These are phyloP conservation scores for Diospyros kaki DNA, from an alignment of 148 eudicot species.

Conservation along the genomic window DNA sequence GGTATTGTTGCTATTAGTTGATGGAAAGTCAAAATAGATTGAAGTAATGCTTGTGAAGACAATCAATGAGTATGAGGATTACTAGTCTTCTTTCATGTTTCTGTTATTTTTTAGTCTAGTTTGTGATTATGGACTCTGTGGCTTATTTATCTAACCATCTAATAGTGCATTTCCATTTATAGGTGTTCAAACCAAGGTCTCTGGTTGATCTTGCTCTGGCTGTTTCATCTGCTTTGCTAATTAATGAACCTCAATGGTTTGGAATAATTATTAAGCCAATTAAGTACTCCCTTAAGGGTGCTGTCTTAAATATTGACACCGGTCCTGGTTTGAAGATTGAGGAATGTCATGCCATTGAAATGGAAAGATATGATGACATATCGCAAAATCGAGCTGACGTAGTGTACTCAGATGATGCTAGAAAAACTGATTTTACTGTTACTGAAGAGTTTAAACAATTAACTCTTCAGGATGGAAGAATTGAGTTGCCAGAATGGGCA, in stretches of 20 bases:
- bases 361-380: constrained; percentile 45
- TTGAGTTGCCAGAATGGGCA: constrained; percentile 88
- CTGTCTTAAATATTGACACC: constrained; percentile 76
- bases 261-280: constrained; percentile 90
- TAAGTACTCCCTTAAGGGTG: constrained; percentile 82
- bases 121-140: constrained; percentile 2
- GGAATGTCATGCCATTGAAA: constrained; percentile 63
- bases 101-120: constrained; percentile 1
- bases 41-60: background rate
- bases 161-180: constrained; percentile 6
- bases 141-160: background rate
- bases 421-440: constrained; percentile 23
- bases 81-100: background rate
- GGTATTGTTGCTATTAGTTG: constrained; percentile 35
- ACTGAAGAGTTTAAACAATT: constrained; percentile 41
- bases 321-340: constrained; percentile 89
- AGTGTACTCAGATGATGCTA: constrained; percentile 22
- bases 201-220: constrained; percentile 95
- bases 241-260: constrained; percentile 95
- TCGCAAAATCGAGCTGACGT: constrained; percentile 24
- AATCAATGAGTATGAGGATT: background rate
- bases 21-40: background rate
- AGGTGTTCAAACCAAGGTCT: constrained; percentile 92
- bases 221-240: constrained; percentile 85
- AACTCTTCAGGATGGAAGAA: constrained; percentile 56